Evolutionary conservation across 2,329 filamentous ascomycete species (phyloP).

Genomic region (Kalmusia sp.): DNA sequence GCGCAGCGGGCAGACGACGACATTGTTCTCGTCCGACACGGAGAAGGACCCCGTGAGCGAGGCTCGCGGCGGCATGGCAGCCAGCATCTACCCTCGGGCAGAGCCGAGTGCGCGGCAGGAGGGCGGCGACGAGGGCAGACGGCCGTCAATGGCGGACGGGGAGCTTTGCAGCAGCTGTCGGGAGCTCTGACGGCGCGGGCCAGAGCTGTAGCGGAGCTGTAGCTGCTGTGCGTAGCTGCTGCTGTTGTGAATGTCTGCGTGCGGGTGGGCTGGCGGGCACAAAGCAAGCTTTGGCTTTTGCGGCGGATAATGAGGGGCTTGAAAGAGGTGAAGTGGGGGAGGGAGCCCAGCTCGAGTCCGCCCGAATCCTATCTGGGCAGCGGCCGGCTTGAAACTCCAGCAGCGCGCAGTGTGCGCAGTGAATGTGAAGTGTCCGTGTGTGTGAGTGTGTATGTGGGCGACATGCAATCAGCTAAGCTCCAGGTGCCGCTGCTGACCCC

Average conservation of each 20-base stretch:
- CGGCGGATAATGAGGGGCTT: constrained; percentile 18
- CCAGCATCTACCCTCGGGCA: constrained; percentile 47
- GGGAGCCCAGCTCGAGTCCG: background rate
- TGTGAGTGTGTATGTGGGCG: too few relatives aligned
- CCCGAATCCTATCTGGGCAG: background rate
- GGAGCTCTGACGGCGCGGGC: constrained; percentile 11
- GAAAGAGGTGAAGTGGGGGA: constrained; percentile 10
- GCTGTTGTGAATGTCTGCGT: background rate
- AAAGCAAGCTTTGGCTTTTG: constrained; percentile 24
- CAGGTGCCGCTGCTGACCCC: constrained; percentile 2
- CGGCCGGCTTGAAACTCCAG: background rate
- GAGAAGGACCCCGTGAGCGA: constrained; percentile 90
- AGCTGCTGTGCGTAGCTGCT: constrained; percentile 4
- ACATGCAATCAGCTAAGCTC: background rate
- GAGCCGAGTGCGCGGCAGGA: constrained; percentile 19
- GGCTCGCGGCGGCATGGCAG: constrained; percentile 85
- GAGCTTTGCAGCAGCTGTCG: constrained; percentile 16
- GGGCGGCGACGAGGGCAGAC: constrained; percentile 5
- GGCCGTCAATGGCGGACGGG: constrained; percentile 18
- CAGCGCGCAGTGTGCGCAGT: background rate
- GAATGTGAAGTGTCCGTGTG: too few relatives aligned
- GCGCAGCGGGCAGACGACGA: constrained; percentile 93
- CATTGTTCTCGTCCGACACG: constrained; percentile 89
- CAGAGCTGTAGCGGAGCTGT: constrained; percentile 5
- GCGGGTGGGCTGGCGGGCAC: constrained; percentile 12